Base-by-base conservation (phyloP, 1,284 basidiomycete species). In the Ganoderma resinaceum region DNA sequence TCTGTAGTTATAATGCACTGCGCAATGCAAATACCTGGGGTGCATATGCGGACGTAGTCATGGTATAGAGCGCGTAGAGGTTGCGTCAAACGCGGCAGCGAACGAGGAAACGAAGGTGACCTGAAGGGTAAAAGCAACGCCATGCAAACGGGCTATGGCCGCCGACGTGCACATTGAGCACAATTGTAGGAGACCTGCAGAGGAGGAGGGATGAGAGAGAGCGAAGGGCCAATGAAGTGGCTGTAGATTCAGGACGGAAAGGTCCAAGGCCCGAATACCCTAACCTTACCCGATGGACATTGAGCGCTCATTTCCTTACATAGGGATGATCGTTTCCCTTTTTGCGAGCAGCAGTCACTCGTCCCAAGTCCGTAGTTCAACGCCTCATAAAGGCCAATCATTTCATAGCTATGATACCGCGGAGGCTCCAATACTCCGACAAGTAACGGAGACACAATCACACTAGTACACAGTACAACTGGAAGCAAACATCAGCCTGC, bases 41-140 rank as follows among this genome's bases (percentile, higher is more conserved):
- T 86, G 33, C 85, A 77, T 72, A 87, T 88, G 65, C 90, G 91
- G 68, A 91, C 82, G 78, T 90, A 92, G 77, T 92, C 91, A 79
- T 92, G 91, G 76, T 91, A 92, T 9, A 49, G 66, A 16, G 72
- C 75, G 68, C 66, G 61, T 38, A 35, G 64, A 46, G 64, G 61
- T 23, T 46, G 70, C 23, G 67, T 37, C 35, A 65, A 63, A 53
- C 20, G 57, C 53, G 64, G 69, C 12, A 66, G 31, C 58, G 61
- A 64, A 42, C 67, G 71, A 57, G 66, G 68, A 55, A 67, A 63
- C 55, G 62, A 55, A 60, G 58, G 63, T 23, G 66, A 58, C 61
- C 65, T 65, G 59, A 61, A 65, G 52, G 66, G 49, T 53, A 69
- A 62, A 65, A 68, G 70, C 64, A 74, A 67, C 68, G 77, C 76